phyloP scores from a whole-genome alignment of 2,329 filamentous ascomycete genomes.

The Hirsutella rhossiliensis region DNA sequence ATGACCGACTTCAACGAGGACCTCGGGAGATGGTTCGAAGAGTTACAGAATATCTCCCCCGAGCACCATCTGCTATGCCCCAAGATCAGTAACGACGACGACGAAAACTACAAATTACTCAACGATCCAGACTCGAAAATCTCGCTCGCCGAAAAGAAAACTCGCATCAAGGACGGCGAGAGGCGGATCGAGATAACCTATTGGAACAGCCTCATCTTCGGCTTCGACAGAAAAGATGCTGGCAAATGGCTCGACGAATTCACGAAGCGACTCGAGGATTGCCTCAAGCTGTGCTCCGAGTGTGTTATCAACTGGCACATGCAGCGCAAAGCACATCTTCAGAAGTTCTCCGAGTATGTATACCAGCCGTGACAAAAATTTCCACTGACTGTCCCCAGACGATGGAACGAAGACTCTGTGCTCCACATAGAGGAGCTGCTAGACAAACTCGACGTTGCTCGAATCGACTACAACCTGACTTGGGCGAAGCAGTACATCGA shows the following conservation, averaged over 20 bases:
- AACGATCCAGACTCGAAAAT: conserved; percentile 40
- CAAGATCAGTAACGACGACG: conserved; percentile 48
- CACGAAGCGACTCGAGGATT: conserved; percentile 40
- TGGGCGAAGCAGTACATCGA: conserved; percentile 43
- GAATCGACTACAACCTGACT: conserved; percentile 48
- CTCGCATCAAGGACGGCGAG: conserved; percentile 41
- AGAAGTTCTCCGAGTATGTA: conserved; percentile 47
- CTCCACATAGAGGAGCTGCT: conserved; percentile 41
- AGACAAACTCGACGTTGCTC: conserved; percentile 45
- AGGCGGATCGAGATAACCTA: conserved; percentile 50
- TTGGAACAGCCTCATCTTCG: conserved; percentile 57
- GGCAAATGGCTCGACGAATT: conserved; percentile 50
- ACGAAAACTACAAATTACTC: conserved; percentile 40
- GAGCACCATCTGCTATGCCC: conserved; percentile 58
- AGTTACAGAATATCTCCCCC: conserved; percentile 29
- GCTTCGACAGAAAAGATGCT: conserved; percentile 48
- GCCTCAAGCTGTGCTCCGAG: conserved; percentile 52
- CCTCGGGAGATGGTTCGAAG: conserved; percentile 29
- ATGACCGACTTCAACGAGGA: conserved; percentile 29
- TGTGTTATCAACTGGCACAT: conserved; percentile 68
- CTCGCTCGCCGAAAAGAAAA: conserved; percentile 35
- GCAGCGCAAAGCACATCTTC: conserved; percentile 49
- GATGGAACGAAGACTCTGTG: conserved; percentile 38
- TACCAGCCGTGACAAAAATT: neutral
- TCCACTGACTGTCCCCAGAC: conserved; percentile 16